A percentile compares a stretch with the other conserved stretches of the same genome.
Conservation (phyloP, 208 protist genomes). For the Novymonas esmeraldas region DNA sequence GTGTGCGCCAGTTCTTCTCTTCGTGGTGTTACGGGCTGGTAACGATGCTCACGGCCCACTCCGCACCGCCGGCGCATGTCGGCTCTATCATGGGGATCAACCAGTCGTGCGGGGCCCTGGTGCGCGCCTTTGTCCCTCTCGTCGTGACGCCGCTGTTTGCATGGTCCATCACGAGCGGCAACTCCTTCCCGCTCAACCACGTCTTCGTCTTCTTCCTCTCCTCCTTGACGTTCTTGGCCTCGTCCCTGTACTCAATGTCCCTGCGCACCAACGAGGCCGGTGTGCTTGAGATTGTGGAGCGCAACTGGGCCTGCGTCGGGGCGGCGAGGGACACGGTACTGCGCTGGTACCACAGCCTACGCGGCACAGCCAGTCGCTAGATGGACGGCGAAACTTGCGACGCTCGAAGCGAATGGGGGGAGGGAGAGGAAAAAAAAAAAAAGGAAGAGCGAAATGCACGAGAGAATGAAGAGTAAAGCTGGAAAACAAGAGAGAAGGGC, state of each 20-base stretch:
- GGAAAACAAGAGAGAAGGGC: background rate
- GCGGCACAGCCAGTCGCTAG: background rate
- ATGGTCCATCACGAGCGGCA: conserved; percentile 40
- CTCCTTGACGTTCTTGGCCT: conserved; percentile 12
- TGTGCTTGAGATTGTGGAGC: conserved; percentile 22
- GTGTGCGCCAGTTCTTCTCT: conserved; percentile 40
- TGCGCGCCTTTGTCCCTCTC: conserved; percentile 49
- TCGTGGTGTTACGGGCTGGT: conserved; percentile 62
- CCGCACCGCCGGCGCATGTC: conserved; percentile 47
- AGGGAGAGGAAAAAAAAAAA: background rate
- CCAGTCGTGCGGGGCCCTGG: conserved; percentile 47
- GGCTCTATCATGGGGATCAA: conserved; percentile 68
- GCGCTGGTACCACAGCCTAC: background rate
- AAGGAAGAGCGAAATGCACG: too few relatives aligned
- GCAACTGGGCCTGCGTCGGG: background rate
- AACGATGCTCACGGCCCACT: conserved; percentile 57
- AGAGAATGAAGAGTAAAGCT: too few relatives aligned
- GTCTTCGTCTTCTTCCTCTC: conserved; percentile 49
- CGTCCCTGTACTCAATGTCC: conserved; percentile 15
- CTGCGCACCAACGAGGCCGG: conserved; percentile 32
- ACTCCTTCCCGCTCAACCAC: conserved; percentile 63
- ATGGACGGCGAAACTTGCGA: too few relatives aligned
- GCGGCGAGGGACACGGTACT: background rate
- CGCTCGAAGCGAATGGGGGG: background rate
- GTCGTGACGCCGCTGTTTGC: conserved; percentile 60